These are phyloP conservation scores for Aureobasidium pullulans DNA, from an alignment of 2,329 filamentous ascomycete species.

Conservation along the genomic window DNA sequence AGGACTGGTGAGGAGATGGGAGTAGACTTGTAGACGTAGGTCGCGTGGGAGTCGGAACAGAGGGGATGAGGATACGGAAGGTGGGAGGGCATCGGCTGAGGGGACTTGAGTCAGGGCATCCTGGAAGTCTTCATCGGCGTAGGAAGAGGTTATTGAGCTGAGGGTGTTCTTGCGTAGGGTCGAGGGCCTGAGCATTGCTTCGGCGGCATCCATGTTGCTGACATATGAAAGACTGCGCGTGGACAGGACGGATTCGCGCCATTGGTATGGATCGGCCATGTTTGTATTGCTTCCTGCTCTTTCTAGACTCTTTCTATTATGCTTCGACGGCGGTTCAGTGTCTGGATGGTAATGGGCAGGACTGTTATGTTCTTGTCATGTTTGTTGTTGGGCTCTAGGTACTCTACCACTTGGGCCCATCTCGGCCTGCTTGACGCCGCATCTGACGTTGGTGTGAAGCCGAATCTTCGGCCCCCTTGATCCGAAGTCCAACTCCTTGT, in stretches of 20 bases:
- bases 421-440: neutral
- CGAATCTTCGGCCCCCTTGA: neutral
- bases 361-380: neutral
- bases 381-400: neutral
- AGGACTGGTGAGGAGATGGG: conserved; percentile 23
- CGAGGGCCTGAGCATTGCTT: neutral
- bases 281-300: neutral
- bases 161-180: conserved; percentile 21
- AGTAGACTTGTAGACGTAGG: conserved; percentile 29
- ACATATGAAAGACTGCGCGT: conserved; percentile 29
- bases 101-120: conserved; percentile 15
- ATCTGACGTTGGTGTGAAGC: neutral
- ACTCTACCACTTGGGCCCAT: too few species aligned
- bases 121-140: conserved; percentile 17
- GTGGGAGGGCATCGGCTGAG: neutral
- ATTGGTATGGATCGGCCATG: conserved; percentile 16
- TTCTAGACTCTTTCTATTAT: neutral
- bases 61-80: conserved; percentile 24
- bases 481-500: neutral
- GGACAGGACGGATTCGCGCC: conserved; percentile 27
- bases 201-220: conserved; percentile 20
- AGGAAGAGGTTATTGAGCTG: conserved; percentile 14
- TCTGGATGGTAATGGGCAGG: neutral
- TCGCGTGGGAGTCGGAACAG: conserved; percentile 31
- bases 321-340: neutral